These are phyloP conservation scores for Zopfochytrium polystomum DNA, from an alignment of 371 early-diverging fungal species.

Conservation along the genomic window DNA sequence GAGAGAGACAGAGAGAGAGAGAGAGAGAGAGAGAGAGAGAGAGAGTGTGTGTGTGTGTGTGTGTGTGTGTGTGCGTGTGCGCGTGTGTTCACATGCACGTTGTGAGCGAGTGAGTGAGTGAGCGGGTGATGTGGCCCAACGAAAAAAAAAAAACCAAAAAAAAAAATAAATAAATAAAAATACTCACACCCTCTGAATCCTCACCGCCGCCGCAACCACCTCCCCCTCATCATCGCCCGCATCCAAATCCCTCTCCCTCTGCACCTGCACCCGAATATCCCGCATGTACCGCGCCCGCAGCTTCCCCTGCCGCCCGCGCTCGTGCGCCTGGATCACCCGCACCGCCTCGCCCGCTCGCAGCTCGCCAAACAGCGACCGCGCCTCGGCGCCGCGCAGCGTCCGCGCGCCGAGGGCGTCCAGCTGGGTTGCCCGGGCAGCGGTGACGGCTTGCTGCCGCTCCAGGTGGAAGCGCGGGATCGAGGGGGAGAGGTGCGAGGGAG, in stretches of 20 bases:
- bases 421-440: conserved; percentile 17
- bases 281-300: conserved; percentile 59
- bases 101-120: too few species aligned
- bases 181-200: conserved; percentile 49
- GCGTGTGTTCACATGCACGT: too few species aligned
- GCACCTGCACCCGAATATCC: conserved; percentile 54
- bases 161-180: not conserved
- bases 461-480: conserved; percentile 46
- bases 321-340: conserved; percentile 48
- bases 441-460: conserved; percentile 43
- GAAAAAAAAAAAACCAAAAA: too few species aligned
- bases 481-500: conserved; percentile 47
- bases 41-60: not conserved
- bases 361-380: conserved; percentile 38
- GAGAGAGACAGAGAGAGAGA: not conserved
- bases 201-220: conserved; percentile 45
- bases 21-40: not conserved
- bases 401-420: conserved; percentile 45
- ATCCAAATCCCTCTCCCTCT: conserved; percentile 49
- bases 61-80: too few species aligned
- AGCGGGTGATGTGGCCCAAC: too few species aligned
- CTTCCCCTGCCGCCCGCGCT: conserved; percentile 54
- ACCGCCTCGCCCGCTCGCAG: conserved; percentile 46
- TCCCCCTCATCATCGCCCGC: conserved; percentile 49
- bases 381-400: conserved; percentile 36